Percentiles rank a stretch among this genome's conserved stretches.
These are phyloP conservation scores for Coccomyxa sp. DNA, from an alignment of 139 green algal genomes.

Conservation along the genomic window DNA sequence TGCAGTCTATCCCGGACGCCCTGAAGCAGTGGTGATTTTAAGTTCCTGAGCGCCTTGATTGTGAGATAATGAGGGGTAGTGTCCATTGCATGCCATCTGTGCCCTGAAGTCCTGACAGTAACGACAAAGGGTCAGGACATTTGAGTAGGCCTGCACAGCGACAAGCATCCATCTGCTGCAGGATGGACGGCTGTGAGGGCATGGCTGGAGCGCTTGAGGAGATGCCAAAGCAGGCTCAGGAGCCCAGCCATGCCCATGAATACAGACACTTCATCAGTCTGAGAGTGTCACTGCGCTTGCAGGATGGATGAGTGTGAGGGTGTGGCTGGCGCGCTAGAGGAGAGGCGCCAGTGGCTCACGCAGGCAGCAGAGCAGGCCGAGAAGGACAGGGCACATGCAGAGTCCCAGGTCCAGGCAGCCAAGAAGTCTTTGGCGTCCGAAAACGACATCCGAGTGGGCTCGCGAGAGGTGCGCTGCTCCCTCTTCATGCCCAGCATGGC, in stretches of 20 bases:
- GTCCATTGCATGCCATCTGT: too few species aligned
- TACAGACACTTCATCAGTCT: too few species aligned
- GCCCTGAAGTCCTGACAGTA: not conserved
- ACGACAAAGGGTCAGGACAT: not conserved
- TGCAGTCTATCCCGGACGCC: not conserved
- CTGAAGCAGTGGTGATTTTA: not conserved
- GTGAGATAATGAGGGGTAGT: too few species aligned
- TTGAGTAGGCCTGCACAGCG: not conserved
- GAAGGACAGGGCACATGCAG: slow-evolving; percentile 17
- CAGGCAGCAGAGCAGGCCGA: slow-evolving; percentile 12
- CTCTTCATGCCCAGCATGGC: too few species aligned
- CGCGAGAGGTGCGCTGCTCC: too few species aligned
- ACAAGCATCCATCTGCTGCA: not conserved
- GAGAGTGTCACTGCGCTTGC: too few species aligned
- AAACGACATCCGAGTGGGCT: slow-evolving; percentile 14
- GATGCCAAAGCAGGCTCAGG: too few species aligned
- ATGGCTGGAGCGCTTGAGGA: too few species aligned
- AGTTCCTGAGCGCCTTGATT: not conserved
- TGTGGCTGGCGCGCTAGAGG: slow-evolving; percentile 10
- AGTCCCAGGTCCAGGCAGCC: slow-evolving; percentile 30
- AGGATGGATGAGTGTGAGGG: not conserved
- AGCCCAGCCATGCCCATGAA: too few species aligned
- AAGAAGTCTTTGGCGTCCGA: slow-evolving; percentile 37
- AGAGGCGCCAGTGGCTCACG: not conserved
- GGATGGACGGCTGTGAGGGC: too few species aligned